Base-by-base conservation (phyloP, 805 yeast genomes). In the Deakozyma indianensis region DNA sequence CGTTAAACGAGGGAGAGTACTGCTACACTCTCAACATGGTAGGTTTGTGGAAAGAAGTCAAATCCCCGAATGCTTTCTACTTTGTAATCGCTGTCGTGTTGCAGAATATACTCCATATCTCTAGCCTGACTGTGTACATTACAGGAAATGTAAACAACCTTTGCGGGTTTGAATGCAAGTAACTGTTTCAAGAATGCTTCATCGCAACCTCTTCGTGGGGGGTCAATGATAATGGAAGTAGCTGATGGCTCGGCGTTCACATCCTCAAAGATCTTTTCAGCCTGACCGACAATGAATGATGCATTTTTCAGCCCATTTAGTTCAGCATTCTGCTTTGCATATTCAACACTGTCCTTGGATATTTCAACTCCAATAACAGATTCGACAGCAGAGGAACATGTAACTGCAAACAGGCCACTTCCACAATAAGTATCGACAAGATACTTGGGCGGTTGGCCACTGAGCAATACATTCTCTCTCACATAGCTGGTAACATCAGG, bases 81-180 rank as follows among this genome's bases (percentile, higher is more conserved):
- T 47, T 65, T 66, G 66, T 86, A 92, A 35, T 71, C 57, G 4
- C 76, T 68, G 4, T 58, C 62, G 20, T 24, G 14, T n/a, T 53
- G 47, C 79, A 88, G 61, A 57, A 92, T 83, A 68, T 78, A 87
- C 53, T 85, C 90, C 41, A 92, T 60, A 61, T 92, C 98, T 55
- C 97, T 71, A 3, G 97, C 97, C 64, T 92, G 98, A 18, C 96
- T 85, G 65, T 90, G 96, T 43, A 92, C 98, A 59, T 92, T 92
- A 69, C 98, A 92, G 50, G 95, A 85, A 47, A 92, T 83, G 64
- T 92, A 92, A n/a, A 92, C 94, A 45, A 92, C 77, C 54, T 79
- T 78, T 15, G 82, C 82, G 2, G 98, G 97, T 50, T 74, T 69
- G 63, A 83, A 92, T 20, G 70, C 84, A 20, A 92, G 74, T 47